Percentiles rank a stretch among this genome's conserved stretches.
Evolutionary conservation across 164 flowering plant genomes (phyloP).

Genomic region (Liquidambar formosana): DNA sequence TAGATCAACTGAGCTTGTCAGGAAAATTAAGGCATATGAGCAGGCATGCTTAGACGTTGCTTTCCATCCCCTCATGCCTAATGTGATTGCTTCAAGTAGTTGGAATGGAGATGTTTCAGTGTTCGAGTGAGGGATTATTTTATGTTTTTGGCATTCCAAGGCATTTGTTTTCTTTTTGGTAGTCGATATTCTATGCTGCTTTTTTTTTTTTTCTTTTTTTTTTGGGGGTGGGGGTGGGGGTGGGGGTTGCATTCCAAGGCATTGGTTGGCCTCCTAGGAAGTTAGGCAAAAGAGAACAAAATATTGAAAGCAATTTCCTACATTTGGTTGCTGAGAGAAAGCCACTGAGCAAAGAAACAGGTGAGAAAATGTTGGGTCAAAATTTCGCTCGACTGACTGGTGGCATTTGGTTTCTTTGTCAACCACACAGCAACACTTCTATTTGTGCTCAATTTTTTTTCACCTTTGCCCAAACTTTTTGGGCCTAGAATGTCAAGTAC

Average conservation of each 20-base stretch:
- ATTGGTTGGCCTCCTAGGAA: neutral
- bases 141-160: neutral
- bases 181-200: no score
- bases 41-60: constrained; percentile 77
- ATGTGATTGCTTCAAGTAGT: constrained; percentile 74
- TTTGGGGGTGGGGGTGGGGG: no score
- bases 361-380: neutral
- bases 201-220: no score
- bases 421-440: neutral
- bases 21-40: constrained; percentile 62
- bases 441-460: neutral
- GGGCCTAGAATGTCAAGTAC: neutral
- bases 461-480: no score
- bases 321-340: neutral
- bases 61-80: constrained; percentile 71
- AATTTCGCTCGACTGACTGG: neutral
- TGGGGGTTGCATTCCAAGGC: neutral
- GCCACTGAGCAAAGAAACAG: neutral
- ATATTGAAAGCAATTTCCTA: neutral
- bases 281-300: neutral
- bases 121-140: constrained; percentile 36
- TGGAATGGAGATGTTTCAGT: constrained; percentile 80
- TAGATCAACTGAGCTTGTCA: constrained; percentile 48
- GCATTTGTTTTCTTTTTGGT: no score
- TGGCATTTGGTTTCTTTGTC: neutral